These are phyloP conservation scores for Yamadazyma spencermartinsiae DNA, from an alignment of 1,139 yeast species.

Conservation along the genomic window DNA sequence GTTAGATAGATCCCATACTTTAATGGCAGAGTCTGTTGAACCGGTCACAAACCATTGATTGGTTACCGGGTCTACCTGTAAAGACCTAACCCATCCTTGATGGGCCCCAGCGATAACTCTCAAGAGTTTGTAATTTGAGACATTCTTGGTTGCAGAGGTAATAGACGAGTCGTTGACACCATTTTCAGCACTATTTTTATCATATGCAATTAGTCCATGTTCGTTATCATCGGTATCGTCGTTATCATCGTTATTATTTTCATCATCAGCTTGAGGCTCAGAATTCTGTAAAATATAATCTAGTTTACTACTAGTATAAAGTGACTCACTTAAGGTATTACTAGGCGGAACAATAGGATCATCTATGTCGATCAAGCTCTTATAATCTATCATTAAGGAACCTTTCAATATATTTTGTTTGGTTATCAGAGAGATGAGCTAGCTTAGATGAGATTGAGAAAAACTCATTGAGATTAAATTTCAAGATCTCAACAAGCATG, in stretches of 20 bases:
- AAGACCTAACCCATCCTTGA: constrained; percentile 85
- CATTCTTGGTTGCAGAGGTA: background rate
- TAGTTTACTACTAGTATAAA: constrained; percentile 31
- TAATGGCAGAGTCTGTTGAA: constrained; percentile 82
- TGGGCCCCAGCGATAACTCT: constrained; percentile 83
- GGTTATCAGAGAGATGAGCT: constrained; percentile 2
- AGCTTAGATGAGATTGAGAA: constrained; percentile 14
- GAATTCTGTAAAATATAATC: constrained; percentile 19
- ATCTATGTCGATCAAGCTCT: constrained; percentile 14
- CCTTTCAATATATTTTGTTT: background rate
- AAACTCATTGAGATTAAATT: background rate
- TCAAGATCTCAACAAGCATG: background rate
- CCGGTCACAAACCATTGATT: constrained; percentile 94
- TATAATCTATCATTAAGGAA: constrained; percentile 10
- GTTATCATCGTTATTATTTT: background rate
- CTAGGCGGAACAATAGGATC: constrained; percentile 30
- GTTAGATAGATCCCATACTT: constrained; percentile 85
- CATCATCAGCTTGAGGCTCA: background rate
- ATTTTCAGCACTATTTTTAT: background rate
- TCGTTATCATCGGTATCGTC: background rate
- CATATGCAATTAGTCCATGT: background rate
- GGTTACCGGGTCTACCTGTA: constrained; percentile 75
- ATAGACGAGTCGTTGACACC: background rate
- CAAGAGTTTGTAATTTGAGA: constrained; percentile 57
- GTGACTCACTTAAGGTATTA: constrained; percentile 34